Evolutionary conservation across 2,329 filamentous ascomycete species (phyloP).

Genomic region (Aspergillus costaricaensis): DNA sequence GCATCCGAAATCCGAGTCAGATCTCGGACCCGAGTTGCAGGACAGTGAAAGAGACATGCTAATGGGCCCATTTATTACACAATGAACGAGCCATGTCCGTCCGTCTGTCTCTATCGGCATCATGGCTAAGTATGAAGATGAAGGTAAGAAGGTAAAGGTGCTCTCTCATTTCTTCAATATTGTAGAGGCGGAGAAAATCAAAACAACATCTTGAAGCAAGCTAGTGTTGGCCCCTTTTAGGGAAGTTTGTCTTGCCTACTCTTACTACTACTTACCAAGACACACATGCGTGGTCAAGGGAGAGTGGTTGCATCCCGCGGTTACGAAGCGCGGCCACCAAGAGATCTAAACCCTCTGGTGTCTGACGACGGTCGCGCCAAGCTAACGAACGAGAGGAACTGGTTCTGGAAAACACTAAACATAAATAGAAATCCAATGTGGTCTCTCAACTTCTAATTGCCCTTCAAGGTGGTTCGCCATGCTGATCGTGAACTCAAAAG

Average conservation of each 20-base stretch:
- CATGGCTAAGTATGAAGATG: background rate
- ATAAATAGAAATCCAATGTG: constrained; percentile 7
- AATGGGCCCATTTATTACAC: background rate
- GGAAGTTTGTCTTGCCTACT: background rate
- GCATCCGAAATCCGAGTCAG: background rate
- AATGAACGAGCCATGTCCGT: too few species aligned
- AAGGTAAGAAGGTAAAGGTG: background rate
- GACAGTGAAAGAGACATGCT: background rate
- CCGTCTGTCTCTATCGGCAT: background rate
- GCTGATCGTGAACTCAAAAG: constrained; percentile 12
- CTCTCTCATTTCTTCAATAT: background rate
- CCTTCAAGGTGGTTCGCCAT: constrained; percentile 4
- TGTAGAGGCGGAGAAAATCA: background rate
- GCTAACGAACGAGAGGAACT: constrained; percentile 3
- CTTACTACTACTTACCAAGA: background rate
- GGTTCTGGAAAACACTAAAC: constrained; percentile 4
- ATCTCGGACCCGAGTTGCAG: background rate
- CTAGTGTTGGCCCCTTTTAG: background rate
- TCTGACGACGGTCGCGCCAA: constrained; percentile 8
- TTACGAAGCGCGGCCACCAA: constrained; percentile 5
- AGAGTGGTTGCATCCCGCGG: constrained; percentile 3
- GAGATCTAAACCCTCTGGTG: background rate
- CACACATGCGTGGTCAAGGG: constrained; percentile 4
- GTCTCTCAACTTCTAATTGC: background rate
- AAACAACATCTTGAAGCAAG: background rate